phyloP scores from a whole-genome alignment of 768 basidiomycete genomes.

The Tricholoma saponaceum region DNA sequence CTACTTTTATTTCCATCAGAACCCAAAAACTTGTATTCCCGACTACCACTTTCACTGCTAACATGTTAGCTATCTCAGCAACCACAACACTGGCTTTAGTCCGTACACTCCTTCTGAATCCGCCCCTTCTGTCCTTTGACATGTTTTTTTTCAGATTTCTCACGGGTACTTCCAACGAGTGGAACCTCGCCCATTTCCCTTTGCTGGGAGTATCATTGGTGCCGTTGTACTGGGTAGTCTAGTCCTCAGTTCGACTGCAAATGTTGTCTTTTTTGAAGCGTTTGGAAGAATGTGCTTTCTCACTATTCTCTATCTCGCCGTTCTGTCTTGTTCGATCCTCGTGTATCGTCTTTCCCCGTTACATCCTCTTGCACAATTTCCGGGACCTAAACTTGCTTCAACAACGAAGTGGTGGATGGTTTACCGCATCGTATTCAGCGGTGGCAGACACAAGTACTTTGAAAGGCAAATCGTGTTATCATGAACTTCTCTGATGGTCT shows the following conservation, averaged over 20 bases:
- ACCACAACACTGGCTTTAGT: neutral
- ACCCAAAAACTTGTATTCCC: too few species aligned
- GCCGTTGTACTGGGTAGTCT: neutral
- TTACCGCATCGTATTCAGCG: slow-evolving; percentile 1
- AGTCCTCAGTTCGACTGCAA: neutral
- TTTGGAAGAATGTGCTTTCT: neutral
- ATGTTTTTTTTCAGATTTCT: neutral
- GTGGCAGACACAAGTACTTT: neutral
- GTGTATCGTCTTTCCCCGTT: neutral
- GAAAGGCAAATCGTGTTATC: neutral
- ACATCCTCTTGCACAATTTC: neutral
- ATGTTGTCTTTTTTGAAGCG: neutral
- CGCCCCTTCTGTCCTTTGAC: neutral
- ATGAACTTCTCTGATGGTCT: neutral
- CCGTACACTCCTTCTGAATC: neutral
- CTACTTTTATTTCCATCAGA: too few species aligned
- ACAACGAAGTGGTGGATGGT: slow-evolving; percentile 2
- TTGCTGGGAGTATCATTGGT: neutral
- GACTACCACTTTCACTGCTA: too few species aligned
- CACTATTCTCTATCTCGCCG: neutral
- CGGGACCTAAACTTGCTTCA: neutral
- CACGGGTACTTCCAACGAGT: neutral
- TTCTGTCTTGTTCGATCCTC: neutral
- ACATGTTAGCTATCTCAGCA: neutral
- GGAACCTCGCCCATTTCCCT: neutral